A percentile compares a stretch with the other conserved stretches of the same genome.
Evolutionary conservation across 176 grass and related monocot genomes (phyloP).

Genomic region (Chloris gayana): DNA sequence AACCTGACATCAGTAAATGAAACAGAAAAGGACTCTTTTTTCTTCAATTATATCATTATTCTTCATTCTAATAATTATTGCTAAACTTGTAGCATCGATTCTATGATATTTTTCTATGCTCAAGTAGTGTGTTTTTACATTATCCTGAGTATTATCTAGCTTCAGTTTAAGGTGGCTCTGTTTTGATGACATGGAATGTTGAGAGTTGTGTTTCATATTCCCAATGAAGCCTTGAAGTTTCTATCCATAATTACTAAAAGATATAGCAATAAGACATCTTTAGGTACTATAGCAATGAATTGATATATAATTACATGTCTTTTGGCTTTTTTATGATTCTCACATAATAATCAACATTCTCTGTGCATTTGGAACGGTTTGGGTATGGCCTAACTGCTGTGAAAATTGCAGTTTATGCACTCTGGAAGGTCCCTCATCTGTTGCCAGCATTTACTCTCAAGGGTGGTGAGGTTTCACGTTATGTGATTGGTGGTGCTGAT

Average conservation of each 20-base stretch:
- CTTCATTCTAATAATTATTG: not conserved
- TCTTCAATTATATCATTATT: constrained; percentile 18
- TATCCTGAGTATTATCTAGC: not conserved
- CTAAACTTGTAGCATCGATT: not conserved
- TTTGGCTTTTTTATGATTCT: constrained; percentile 8
- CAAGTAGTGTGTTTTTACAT: not conserved
- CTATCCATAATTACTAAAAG: not conserved
- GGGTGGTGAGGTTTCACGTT: constrained; percentile 85
- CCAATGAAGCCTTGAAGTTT: not conserved
- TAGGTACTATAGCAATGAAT: constrained; percentile 15
- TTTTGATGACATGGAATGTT: not conserved
- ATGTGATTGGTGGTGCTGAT: constrained; percentile 85
- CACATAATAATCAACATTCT: not conserved
- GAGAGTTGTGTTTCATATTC: not conserved
- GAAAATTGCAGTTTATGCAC: constrained; percentile 80
- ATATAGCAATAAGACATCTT: constrained; percentile 2
- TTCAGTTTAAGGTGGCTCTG: constrained; percentile 3
- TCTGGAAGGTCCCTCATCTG: constrained; percentile 83
- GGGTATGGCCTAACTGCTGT: constrained; percentile 25
- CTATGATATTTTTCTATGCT: constrained; percentile 7
- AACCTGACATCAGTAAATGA: not conserved
- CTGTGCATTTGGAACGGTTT: constrained; percentile 28
- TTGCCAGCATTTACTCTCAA: constrained; percentile 92
- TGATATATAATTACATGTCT: not conserved
- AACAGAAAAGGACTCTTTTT: not conserved